Percentiles rank a stretch among this genome's conserved stretches.
These are phyloP conservation scores for Astraeus odoratus DNA, from an alignment of 768 basidiomycete genomes.

Conservation along the genomic window DNA sequence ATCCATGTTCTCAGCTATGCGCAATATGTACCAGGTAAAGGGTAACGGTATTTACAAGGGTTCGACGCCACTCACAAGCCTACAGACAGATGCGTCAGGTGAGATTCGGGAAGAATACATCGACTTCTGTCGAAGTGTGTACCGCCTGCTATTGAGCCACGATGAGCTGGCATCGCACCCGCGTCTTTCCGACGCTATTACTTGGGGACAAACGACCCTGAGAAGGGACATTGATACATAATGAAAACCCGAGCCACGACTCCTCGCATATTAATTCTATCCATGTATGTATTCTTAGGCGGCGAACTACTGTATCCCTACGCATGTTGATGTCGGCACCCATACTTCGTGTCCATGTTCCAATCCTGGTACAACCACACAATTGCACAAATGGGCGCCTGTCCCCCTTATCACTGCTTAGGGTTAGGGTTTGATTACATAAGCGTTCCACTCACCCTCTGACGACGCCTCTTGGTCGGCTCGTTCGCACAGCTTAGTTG, in stretches of 20 bases:
- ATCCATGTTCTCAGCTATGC: conserved; percentile 46
- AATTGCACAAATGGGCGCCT: conserved; percentile 1
- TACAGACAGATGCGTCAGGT: conserved; percentile 7
- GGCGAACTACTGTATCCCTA: not conserved
- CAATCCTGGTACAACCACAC: not conserved
- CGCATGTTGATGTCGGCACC: not conserved
- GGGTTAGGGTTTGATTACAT: conserved; percentile 26
- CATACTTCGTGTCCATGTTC: not conserved
- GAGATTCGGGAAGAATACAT: conserved; percentile 25
- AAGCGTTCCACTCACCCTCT: too few relatives aligned
- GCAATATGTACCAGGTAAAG: conserved; percentile 38
- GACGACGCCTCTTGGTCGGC: not conserved
- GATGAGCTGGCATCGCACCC: conserved; percentile 27
- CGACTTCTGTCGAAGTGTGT: conserved; percentile 30
- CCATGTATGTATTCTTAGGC: not conserved
- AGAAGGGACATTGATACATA: conserved; percentile 7
- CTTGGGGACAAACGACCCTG: conserved; percentile 21
- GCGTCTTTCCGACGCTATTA: conserved; percentile 26
- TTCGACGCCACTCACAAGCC: not conserved
- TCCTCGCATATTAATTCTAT: not conserved
- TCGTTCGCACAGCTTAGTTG: conserved; percentile 6
- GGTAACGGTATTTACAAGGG: not conserved
- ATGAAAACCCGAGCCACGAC: too few relatives aligned
- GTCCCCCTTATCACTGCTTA: too few relatives aligned
- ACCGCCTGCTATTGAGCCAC: conserved; percentile 22